Conservation (phyloP, 208 protist species). For the Porcisia hertigi region DNA sequence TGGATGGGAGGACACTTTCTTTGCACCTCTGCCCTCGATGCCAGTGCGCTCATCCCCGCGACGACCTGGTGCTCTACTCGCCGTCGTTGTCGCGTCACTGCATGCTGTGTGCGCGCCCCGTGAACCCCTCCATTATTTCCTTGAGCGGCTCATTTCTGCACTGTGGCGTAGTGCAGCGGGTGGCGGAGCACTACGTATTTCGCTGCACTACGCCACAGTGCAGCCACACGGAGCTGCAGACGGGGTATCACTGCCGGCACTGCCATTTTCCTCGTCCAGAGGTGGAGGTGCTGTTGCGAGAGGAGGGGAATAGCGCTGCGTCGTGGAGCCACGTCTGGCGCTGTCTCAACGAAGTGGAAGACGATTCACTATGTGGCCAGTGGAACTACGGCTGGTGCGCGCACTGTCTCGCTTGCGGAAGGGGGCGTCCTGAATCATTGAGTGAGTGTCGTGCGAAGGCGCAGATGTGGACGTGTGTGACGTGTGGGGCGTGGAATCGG, state of each 20-base stretch:
- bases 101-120: constrained; percentile 50
- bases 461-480: constrained; percentile 50
- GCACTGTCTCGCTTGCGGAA: constrained; percentile 47
- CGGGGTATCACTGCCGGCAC: constrained; percentile 60
- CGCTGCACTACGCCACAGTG: constrained; percentile 37
- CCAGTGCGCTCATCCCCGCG: constrained; percentile 61
- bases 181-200: constrained; percentile 74
- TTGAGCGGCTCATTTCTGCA: constrained; percentile 31
- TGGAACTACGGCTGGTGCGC: constrained; percentile 85
- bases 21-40: constrained; percentile 62
- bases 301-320: constrained; percentile 2
- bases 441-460: constrained; percentile 64
- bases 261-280: constrained; percentile 56
- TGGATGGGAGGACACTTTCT: constrained; percentile 20
- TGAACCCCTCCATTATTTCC: constrained; percentile 20
- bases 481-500: constrained; percentile 54
- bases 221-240: constrained; percentile 33
- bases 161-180: constrained; percentile 47
- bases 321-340: constrained; percentile 57
- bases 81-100: constrained; percentile 62
- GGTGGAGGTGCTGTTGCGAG: constrained; percentile 20
- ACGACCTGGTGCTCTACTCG: constrained; percentile 49
- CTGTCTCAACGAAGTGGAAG: constrained; percentile 56
- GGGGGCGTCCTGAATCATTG: constrained; percentile 36
- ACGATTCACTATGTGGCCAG: constrained; percentile 38